A percentile compares a stretch with the other conserved stretches of the same genome.
Conservation (phyloP, 2,329 filamentous ascomycete genomes). For the Pyrenophora graminea region DNA sequence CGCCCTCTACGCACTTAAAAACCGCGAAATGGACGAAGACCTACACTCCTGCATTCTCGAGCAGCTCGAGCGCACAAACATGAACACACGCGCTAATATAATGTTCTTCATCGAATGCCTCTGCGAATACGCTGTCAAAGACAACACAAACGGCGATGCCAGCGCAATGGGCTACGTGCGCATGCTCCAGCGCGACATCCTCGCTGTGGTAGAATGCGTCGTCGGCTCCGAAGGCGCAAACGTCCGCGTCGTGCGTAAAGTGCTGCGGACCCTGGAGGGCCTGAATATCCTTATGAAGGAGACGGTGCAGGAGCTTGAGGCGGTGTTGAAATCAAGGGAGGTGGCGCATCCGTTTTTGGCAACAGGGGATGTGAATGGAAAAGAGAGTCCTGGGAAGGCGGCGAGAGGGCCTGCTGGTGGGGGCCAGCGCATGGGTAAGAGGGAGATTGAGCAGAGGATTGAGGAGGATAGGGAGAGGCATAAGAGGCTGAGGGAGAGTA, state of each 20-base stretch:
- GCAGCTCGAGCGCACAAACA: conserved; percentile 89
- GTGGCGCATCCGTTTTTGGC: conserved; percentile 36
- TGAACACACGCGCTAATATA: conserved; percentile 97
- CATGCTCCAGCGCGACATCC: conserved; percentile 94
- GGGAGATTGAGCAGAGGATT: conserved; percentile 91
- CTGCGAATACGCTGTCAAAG: conserved; percentile 79
- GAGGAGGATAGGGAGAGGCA: conserved; percentile 96
- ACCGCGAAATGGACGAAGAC: conserved; percentile 94
- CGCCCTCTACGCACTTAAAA: conserved; percentile 91
- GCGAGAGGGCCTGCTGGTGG: conserved; percentile 36
- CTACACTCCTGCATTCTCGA: conserved; percentile 96
- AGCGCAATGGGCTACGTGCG: conserved; percentile 79
- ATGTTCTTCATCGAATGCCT: conserved; percentile 99
- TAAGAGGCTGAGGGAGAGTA: conserved; percentile 86
- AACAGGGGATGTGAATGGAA: not conserved
- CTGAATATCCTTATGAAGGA: conserved; percentile 76
- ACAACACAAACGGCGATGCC: conserved; percentile 67
- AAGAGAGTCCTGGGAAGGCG: conserved; percentile 19
- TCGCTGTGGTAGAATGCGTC: conserved; percentile 90
- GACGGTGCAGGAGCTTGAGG: conserved; percentile 78
- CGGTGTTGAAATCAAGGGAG: conserved; percentile 79
- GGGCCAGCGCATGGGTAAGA: conserved; percentile 69
- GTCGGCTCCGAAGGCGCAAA: conserved; percentile 87
- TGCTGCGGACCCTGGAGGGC: conserved; percentile 69
- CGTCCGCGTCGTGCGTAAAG: conserved; percentile 86